Evolutionary conservation across 768 basidiomycete genomes (phyloP).

Genomic region (Kwoniella sp.): DNA sequence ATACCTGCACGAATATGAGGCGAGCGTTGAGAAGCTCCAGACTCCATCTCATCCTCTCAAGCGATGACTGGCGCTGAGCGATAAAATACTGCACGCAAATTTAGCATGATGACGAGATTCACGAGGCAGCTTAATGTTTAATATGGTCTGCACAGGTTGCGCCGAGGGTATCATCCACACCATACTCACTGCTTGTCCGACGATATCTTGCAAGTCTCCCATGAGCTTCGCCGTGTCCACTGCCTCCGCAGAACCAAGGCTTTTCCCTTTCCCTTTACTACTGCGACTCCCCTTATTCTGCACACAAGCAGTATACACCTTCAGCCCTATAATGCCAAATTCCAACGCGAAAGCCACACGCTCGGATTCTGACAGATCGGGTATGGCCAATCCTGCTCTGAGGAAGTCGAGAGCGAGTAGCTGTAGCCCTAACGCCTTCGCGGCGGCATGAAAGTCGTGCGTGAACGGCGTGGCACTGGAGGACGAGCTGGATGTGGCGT

Average conservation of each 20-base stretch:
- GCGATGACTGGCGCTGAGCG: slow-evolving; percentile 15
- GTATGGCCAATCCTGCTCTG: slow-evolving; percentile 23
- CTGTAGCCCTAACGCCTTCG: slow-evolving; percentile 31
- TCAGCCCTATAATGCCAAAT: slow-evolving; percentile 32
- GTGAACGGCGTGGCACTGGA: not conserved
- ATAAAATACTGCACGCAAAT: slow-evolving; percentile 9
- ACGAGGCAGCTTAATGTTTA: too few species aligned
- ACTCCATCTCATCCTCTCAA: slow-evolving; percentile 8
- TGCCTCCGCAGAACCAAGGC: not conserved
- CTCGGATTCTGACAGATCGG: slow-evolving; percentile 36
- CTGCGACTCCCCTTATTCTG: not conserved
- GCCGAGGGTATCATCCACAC: too few species aligned
- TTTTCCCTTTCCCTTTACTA: slow-evolving; percentile 19
- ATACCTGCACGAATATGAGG: slow-evolving; percentile 22
- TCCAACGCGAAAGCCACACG: slow-evolving; percentile 38
- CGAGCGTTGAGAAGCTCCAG: slow-evolving; percentile 25
- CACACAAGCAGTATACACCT: slow-evolving; percentile 22
- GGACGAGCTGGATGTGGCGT: not conserved
- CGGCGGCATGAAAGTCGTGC: slow-evolving; percentile 26
- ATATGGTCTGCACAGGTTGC: too few species aligned
- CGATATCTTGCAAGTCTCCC: slow-evolving; percentile 26
- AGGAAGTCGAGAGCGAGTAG: slow-evolving; percentile 39
- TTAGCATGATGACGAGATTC: slow-evolving; percentile 7
- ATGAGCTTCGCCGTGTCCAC: slow-evolving; percentile 14
- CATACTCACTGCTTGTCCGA: slow-evolving; percentile 30